phyloP scores from a whole-genome alignment of 768 basidiomycete genomes.

The Termitomyces sp. region DNA sequence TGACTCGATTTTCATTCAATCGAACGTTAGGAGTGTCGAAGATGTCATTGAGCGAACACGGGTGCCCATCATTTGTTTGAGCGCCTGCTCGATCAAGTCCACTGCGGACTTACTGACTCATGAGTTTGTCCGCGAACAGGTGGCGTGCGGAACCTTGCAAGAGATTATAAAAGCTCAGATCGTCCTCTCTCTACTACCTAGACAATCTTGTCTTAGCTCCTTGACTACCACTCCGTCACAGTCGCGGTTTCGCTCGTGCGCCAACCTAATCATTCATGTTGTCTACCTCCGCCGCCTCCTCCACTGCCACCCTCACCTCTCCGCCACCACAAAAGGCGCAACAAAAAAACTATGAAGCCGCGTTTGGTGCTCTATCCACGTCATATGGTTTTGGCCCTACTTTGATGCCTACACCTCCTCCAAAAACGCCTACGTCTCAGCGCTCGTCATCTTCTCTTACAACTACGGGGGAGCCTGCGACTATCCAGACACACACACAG shows the following conservation, averaged over 20 bases:
- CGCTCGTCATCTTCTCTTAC: background rate
- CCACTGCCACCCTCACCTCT: constrained; percentile 2
- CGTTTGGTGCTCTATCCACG: constrained; percentile 15
- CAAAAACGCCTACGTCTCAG: background rate
- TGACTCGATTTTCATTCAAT: background rate
- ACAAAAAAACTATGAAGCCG: constrained; percentile 17
- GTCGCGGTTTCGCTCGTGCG: background rate
- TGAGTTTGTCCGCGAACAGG: background rate
- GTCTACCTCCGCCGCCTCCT: constrained; percentile 5
- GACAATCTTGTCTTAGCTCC: background rate
- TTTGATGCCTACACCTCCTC: background rate
- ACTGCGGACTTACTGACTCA: background rate
- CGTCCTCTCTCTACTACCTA: background rate
- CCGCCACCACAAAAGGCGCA: background rate
- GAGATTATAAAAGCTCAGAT: background rate
- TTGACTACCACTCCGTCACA: background rate
- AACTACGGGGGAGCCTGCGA: background rate
- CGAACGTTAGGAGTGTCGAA: background rate
- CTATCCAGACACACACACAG: background rate
- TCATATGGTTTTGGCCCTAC: constrained; percentile 15
- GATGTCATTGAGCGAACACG: background rate
- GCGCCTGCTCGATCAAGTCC: background rate
- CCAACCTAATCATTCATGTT: background rate
- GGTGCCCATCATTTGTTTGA: background rate
- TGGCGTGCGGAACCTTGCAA: background rate